phyloP scores from a whole-genome alignment of 2,329 filamentous ascomycete species.

The Alternaria incomplexa region DNA sequence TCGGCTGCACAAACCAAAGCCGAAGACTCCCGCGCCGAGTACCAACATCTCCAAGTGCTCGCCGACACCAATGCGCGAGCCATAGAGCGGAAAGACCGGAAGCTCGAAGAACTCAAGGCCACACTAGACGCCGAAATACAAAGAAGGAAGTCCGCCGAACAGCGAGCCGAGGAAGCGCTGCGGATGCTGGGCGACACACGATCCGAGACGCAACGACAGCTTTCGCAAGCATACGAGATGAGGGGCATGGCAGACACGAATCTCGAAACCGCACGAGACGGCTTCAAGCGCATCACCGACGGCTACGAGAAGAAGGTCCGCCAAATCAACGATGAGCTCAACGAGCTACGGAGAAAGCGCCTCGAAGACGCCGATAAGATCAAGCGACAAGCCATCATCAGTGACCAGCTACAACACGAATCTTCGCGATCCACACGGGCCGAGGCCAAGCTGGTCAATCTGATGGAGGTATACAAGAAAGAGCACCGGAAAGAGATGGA shows the following conservation, averaged over 20 bases:
- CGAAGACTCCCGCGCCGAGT: constrained; percentile 70
- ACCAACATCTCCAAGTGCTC: constrained; percentile 72
- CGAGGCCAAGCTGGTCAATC: constrained; percentile 65
- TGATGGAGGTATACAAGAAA: constrained; percentile 69
- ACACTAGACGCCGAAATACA: constrained; percentile 69
- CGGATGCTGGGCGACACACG: constrained; percentile 67
- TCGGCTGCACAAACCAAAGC: constrained; percentile 74
- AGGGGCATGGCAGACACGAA: constrained; percentile 63
- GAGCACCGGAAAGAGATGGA: constrained; percentile 67
- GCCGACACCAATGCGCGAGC: constrained; percentile 74
- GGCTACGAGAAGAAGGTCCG: constrained; percentile 49
- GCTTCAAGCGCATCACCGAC: constrained; percentile 72
- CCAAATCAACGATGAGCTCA: constrained; percentile 60
- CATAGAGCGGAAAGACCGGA: constrained; percentile 74
- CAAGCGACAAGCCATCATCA: constrained; percentile 68
- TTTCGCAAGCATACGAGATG: constrained; percentile 62
- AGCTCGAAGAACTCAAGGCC: constrained; percentile 71
- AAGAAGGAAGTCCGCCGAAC: constrained; percentile 64
- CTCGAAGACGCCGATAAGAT: constrained; percentile 44
- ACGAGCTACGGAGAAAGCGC: constrained; percentile 37
- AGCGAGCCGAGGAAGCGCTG: constrained; percentile 67
- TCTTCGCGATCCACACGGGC: constrained; percentile 65
- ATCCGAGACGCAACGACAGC: constrained; percentile 65
- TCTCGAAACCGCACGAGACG: constrained; percentile 71
- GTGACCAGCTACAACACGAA: constrained; percentile 75